Evolutionary conservation across 2,329 filamentous ascomycete genomes (phyloP), one percentile per base, ranked within the genome.

Genomic region (Aureobasidium sp.): DNA sequence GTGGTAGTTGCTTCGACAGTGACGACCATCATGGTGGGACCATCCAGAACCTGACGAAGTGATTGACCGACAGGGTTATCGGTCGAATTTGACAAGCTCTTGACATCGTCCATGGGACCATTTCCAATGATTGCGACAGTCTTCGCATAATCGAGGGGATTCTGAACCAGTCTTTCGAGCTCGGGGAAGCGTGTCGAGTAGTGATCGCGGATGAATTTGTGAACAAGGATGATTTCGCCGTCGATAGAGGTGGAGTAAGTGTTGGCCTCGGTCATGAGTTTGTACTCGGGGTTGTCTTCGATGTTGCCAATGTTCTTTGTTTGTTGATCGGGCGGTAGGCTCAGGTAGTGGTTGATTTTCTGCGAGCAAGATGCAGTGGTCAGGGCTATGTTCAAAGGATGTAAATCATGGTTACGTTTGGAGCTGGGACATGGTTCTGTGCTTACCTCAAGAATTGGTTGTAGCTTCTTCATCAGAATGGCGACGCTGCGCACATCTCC

Each of bases 181-280:
- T 97, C 93, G 0, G 94, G 93, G 70, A 97, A 99, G 64, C 93
- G 86, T 20, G 89, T 83, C 10, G 92, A 96, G 77, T 99, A 99
- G 76, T 97, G 91, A 70, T 99, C 94, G 70, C 93, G 86, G 64
- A 97, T 91, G 74, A 91, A 95, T 77, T 99, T 99, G 80, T 99
- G 94, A 26, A 97, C 90, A 8, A 94, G 83, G 37, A 89, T 89
- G 50, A 97, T 89, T 74, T 97, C 93, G 71, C 90, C 90, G 68
- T 96, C 92, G 67, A 97, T 97, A 66, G 89, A 88, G 6, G 93
- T 95, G 0, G 94, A 96, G 8, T 96, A 82, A 27, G 87, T 89
- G 72, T 96, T 96, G 17, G 91, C 91, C 72, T 94, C 87, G 37
- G 90, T 95, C 63, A 96, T 78, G 39, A 96, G 84, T 74, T 90